A percentile compares a stretch with the other conserved stretches of the same genome.
These are phyloP conservation scores for Arachis stenosperma DNA, from an alignment of 306 rosid genomes.

Conservation along the genomic window DNA sequence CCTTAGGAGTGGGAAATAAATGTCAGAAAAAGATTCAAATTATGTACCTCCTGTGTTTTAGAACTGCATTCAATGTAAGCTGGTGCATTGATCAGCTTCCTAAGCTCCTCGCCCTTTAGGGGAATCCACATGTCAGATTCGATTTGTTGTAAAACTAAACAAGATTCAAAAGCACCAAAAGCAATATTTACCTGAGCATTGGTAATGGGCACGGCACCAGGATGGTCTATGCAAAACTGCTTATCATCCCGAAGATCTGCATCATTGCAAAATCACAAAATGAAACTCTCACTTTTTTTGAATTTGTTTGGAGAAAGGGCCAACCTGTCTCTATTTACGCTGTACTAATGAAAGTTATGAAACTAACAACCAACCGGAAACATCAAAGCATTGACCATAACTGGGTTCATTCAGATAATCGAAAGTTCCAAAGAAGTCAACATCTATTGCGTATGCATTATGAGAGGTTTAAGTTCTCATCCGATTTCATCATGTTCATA, in stretches of 20 bases:
- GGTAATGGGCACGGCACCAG: slow-evolving; percentile 94
- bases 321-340: slow-evolving; percentile 17
- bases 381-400: not conserved
- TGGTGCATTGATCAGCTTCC: slow-evolving; percentile 94
- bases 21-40: slow-evolving; percentile 10
- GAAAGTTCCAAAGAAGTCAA: slow-evolving; percentile 14
- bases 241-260: slow-evolving; percentile 98
- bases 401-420: slow-evolving; percentile 16
- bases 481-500: too few species aligned
- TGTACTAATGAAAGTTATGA: slow-evolving; percentile 27
- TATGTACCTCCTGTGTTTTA: slow-evolving; percentile 87
- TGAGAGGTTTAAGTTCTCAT: too few species aligned
- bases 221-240: slow-evolving; percentile 95
- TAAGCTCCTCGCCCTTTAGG: slow-evolving; percentile 93
- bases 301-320: slow-evolving; percentile 13
- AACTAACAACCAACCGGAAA: slow-evolving; percentile 34
- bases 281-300: slow-evolving; percentile 10
- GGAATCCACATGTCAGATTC: slow-evolving; percentile 37
- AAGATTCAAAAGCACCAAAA: slow-evolving; percentile 27
- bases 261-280: slow-evolving; percentile 48
- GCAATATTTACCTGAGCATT: slow-evolving; percentile 72
- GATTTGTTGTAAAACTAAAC: slow-evolving; percentile 1
- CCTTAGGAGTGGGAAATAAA: not conserved
- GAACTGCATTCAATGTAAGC: slow-evolving; percentile 99
- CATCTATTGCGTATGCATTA: slow-evolving; percentile 19